A percentile compares a stretch with the other conserved stretches of the same genome.
phyloP scores from a whole-genome alignment of 768 basidiomycete genomes.

The Boletus reticulatus region DNA sequence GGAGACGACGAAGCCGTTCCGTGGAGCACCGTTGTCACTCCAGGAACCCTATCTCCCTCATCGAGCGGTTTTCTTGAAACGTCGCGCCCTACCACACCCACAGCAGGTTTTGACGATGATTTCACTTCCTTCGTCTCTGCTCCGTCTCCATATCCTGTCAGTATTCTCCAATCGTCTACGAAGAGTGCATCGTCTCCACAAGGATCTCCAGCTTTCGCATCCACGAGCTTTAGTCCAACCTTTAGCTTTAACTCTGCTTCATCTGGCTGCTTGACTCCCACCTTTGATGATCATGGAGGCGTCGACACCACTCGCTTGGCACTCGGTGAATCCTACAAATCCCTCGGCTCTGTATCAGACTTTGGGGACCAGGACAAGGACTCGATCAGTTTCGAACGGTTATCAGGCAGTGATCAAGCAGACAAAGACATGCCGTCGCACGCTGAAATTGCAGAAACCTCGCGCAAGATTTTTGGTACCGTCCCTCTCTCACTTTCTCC shows the following conservation, averaged over 20 bases:
- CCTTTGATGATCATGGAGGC: constrained; percentile 15
- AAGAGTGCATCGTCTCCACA: background rate
- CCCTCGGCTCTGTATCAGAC: constrained; percentile 60
- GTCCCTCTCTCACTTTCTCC: constrained; percentile 17
- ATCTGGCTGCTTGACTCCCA: constrained; percentile 28
- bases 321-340: constrained; percentile 40
- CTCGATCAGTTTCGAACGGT: constrained; percentile 15
- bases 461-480: constrained; percentile 49
- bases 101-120: constrained; percentile 70
- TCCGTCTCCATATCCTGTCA: constrained; percentile 25
- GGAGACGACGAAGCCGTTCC: constrained; percentile 30
- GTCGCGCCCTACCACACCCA: constrained; percentile 34
- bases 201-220: constrained; percentile 5
- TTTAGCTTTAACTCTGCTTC: constrained; percentile 24
- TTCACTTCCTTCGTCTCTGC: constrained; percentile 76
- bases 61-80: constrained; percentile 17
- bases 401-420: constrained; percentile 1
- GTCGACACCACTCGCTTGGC: constrained; percentile 18
- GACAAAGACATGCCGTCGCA: constrained; percentile 43
- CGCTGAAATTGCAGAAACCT: constrained; percentile 48
- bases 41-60: constrained; percentile 28
- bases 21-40: constrained; percentile 38
- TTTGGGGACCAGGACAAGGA: constrained; percentile 45
- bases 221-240: constrained; percentile 26
- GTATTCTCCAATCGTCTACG: background rate